Evolutionary conservation across 164 flowering plant genomes (phyloP).

Genomic region (Akebia trifoliata): DNA sequence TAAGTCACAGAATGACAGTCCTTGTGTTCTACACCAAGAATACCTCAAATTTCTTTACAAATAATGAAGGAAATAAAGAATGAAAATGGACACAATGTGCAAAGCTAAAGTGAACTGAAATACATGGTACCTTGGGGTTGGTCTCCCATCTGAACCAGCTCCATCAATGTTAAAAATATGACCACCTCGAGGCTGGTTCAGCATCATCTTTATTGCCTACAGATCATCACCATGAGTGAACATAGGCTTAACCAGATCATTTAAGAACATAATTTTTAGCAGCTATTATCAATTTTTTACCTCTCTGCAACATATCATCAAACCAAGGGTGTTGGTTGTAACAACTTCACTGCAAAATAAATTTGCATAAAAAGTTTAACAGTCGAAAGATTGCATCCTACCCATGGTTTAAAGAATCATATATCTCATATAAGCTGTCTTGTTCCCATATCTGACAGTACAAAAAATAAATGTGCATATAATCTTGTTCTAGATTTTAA

Average conservation of each 20-base stretch:
- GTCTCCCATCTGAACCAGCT: constrained; percentile 99
- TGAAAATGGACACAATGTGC: not conserved
- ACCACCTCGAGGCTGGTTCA: constrained; percentile 79
- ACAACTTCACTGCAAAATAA: constrained; percentile 77
- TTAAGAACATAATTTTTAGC: constrained; percentile 4
- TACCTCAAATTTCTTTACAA: not conserved
- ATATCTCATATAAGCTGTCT: too few species aligned
- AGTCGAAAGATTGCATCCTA: not conserved
- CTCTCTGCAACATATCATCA: constrained; percentile 98
- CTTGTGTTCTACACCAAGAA: too few species aligned
- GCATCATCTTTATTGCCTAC: constrained; percentile 93
- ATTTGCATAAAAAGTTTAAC: constrained; percentile 2
- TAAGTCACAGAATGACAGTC: too few species aligned
- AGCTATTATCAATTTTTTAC: constrained; percentile 30
- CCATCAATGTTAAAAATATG: constrained; percentile 97
- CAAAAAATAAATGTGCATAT: too few species aligned
- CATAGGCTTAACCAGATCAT: not conserved
- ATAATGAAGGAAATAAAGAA: not conserved
- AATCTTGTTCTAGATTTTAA: too few species aligned
- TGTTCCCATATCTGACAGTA: too few species aligned
- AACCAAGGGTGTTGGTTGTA: constrained; percentile 85
- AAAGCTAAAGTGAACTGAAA: constrained; percentile 4
- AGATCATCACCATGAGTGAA: constrained; percentile 14
- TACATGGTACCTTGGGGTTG: constrained; percentile 72
- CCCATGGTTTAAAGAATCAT: not conserved